A percentile compares a stretch with the other conserved stretches of the same genome.
Evolutionary conservation across 257 asterid genomes (phyloP).

Genomic region (Rhazya stricta): DNA sequence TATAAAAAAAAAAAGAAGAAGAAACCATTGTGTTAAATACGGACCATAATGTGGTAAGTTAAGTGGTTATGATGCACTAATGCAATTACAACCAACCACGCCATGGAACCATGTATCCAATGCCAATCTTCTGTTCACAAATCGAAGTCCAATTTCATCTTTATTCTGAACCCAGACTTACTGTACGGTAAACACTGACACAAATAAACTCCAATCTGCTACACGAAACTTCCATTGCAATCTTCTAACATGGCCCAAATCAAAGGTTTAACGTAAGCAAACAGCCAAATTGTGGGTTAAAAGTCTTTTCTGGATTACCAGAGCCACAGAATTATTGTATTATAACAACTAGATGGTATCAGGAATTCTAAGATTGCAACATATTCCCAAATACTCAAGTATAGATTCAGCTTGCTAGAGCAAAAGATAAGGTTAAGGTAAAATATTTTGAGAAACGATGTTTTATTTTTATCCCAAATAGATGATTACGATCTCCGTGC

Average conservation of each 20-base stretch:
- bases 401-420: neutral
- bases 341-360: neutral
- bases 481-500: neutral
- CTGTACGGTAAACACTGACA: neutral
- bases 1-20: no score
- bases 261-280: neutral
- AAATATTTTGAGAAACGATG: neutral
- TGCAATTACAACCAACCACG: neutral
- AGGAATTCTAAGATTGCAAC: neutral
- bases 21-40: neutral
- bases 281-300: neutral
- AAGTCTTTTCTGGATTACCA: neutral
- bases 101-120: neutral
- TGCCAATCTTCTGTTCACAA: neutral
- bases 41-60: neutral
- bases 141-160: neutral
- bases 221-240: no score
- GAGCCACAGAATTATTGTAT: neutral
- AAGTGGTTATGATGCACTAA: neutral
- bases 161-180: neutral
- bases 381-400: neutral
- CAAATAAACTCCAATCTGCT: neutral
- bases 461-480: neutral
- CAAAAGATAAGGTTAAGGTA: neutral
- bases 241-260: neutral